These are phyloP conservation scores for Cladosporium sp. DNA, from an alignment of 2,329 filamentous ascomycete genomes.

Conservation along the genomic window DNA sequence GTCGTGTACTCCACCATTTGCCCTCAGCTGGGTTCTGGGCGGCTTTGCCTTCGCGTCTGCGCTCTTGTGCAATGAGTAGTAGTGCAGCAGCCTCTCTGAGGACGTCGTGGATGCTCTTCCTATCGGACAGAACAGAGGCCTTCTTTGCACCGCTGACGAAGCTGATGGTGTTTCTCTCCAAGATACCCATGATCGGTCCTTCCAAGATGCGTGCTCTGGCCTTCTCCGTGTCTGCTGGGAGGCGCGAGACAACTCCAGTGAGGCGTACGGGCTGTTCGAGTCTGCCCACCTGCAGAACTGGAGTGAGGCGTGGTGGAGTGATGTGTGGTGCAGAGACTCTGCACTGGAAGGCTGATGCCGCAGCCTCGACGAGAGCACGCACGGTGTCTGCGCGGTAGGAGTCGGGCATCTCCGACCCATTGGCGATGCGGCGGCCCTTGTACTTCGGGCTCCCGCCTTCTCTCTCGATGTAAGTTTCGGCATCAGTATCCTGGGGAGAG, in stretches of 20 bases:
- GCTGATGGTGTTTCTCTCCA: slow-evolving; percentile 51
- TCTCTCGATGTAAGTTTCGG: too few relatives aligned
- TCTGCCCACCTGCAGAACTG: slow-evolving; percentile 36
- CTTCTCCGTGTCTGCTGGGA: slow-evolving; percentile 48
- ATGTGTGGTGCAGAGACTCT: slow-evolving; percentile 33
- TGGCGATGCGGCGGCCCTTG: slow-evolving; percentile 55
- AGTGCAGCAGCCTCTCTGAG: slow-evolving; percentile 56
- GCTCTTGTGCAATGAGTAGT: slow-evolving; percentile 57
- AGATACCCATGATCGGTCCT: slow-evolving; percentile 54
- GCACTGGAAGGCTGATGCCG: slow-evolving; percentile 55
- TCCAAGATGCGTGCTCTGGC: slow-evolving; percentile 54
- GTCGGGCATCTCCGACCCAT: slow-evolving; percentile 58
- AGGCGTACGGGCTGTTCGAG: slow-evolving; percentile 56
- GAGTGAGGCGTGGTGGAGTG: slow-evolving; percentile 41
- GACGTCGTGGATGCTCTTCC: slow-evolving; percentile 44
- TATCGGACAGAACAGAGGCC: slow-evolving; percentile 12
- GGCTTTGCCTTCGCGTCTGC: slow-evolving; percentile 50
- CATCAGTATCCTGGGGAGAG: too few relatives aligned
- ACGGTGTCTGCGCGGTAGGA: slow-evolving; percentile 54
- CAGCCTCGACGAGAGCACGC: slow-evolving; percentile 54
- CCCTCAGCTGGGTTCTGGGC: slow-evolving; percentile 51
- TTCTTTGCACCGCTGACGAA: slow-evolving; percentile 39
- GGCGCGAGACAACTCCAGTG: slow-evolving; percentile 50
- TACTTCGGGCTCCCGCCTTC: slow-evolving; percentile 33
- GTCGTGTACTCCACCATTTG: slow-evolving; percentile 57